Percentiles rank a stretch among this genome's conserved stretches.
Conservation (phyloP, 2,329 filamentous ascomycete species). For the Stemphylium beticola region DNA sequence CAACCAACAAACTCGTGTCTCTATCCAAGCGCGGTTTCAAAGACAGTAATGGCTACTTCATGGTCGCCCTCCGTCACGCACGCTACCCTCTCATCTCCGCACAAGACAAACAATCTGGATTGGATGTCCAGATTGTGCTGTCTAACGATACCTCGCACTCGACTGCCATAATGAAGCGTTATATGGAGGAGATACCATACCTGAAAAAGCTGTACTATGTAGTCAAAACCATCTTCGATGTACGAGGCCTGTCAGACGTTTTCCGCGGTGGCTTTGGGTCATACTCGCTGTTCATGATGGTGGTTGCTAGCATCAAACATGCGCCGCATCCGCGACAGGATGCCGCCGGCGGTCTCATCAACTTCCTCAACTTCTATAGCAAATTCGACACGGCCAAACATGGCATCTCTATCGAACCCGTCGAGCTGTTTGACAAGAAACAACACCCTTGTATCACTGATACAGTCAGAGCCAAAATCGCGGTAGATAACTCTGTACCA, state of each 20-base stretch:
- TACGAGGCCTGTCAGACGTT: constrained; percentile 57
- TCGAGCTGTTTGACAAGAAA: constrained; percentile 51
- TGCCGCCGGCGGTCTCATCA: constrained; percentile 54
- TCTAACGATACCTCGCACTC: constrained; percentile 50
- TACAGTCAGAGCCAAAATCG: constrained; percentile 18
- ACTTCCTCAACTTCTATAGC: constrained; percentile 59
- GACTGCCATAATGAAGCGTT: constrained; percentile 54
- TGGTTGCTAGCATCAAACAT: constrained; percentile 61
- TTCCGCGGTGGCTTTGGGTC: constrained; percentile 59
- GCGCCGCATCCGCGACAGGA: constrained; percentile 42
- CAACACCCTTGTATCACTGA: constrained; percentile 26
- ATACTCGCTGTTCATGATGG: constrained; percentile 63
- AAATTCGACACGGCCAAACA: constrained; percentile 53
- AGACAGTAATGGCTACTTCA: constrained; percentile 15
- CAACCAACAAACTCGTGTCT: constrained; percentile 4
- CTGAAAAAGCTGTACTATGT: constrained; percentile 58
- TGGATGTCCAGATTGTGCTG: constrained; percentile 61
- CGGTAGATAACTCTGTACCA: constrained; percentile 15
- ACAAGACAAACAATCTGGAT: constrained; percentile 55
- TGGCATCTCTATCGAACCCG: constrained; percentile 59
- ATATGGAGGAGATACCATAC: constrained; percentile 57
- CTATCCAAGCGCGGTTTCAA: constrained; percentile 9
- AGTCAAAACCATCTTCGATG: constrained; percentile 58
- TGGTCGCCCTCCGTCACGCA: constrained; percentile 31
- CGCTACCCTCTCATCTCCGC: constrained; percentile 51